phyloP scores from a whole-genome alignment of 2,329 filamentous ascomycete species.

The Kalaharituber pfeilii region DNA sequence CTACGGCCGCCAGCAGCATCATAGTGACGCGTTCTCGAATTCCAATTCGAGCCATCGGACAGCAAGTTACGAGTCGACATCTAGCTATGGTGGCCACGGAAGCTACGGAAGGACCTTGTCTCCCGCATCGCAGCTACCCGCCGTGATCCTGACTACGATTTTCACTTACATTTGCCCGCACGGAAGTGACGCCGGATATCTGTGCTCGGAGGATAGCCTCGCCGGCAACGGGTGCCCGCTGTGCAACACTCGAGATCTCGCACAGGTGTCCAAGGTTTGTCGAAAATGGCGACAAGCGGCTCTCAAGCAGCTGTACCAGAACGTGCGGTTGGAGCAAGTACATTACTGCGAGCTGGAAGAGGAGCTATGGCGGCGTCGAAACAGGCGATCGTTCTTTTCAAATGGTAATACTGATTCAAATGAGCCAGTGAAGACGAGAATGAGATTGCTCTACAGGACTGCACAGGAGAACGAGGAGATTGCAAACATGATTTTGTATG shows the following conservation, averaged over 20 bases:
- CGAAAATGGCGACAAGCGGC: constrained; percentile 50
- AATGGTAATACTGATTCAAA: constrained; percentile 57
- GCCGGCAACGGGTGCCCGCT: constrained; percentile 74
- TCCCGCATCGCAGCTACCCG: constrained; percentile 40
- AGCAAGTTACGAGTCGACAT: constrained; percentile 10
- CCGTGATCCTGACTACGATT: constrained; percentile 55
- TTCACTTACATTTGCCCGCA: constrained; percentile 76
- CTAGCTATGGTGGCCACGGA: constrained; percentile 2
- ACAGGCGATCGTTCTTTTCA: constrained; percentile 53
- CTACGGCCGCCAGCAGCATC: too few species aligned
- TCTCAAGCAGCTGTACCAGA: constrained; percentile 49
- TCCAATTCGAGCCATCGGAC: constrained; percentile 11
- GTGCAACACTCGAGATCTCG: constrained; percentile 77
- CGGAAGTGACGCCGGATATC: constrained; percentile 55
- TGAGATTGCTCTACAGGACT: constrained; percentile 64
- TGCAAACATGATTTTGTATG: constrained; percentile 52
- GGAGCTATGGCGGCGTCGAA: constrained; percentile 59
- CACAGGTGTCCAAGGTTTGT: constrained; percentile 59
- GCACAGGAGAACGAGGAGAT: constrained; percentile 59
- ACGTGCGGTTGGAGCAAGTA: constrained; percentile 80
- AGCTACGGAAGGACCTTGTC: constrained; percentile 8
- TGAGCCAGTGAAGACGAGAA: constrained; percentile 57
- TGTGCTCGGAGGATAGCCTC: constrained; percentile 64
- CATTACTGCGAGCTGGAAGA: constrained; percentile 87
- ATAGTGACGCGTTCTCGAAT: constrained; percentile 13